Base-by-base conservation (phyloP, 2,329 filamentous ascomycete genomes). In the Mycosphaerelloides madeirae region DNA sequence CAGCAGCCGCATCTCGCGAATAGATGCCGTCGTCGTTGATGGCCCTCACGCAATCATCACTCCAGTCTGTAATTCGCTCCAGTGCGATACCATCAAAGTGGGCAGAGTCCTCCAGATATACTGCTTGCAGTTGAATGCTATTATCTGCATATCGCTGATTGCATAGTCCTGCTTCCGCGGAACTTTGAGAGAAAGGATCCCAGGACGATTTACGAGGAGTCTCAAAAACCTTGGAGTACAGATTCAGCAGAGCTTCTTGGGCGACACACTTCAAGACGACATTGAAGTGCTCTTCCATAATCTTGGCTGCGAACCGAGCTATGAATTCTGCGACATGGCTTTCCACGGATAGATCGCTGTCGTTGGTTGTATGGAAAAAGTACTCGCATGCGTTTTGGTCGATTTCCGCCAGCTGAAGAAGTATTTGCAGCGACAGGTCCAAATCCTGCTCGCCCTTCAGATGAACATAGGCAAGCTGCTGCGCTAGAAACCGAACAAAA, bases 1-100 rank as follows among this genome's bases (percentile, higher is more conserved):
- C 32, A 2, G 53, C 60, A 7, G 55, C 60, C 3, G 64, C 62
- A 32, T 61, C 53, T 7, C 59, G 52, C 6, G 56, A 55, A 36
- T 60, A 52, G 31, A 55, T 44, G 37, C 57, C 59, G 14, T 48
- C 28, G 11, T 54, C 60, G 19, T 48, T 34, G 16, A 59, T 31
- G 12, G 59, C 55, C 16, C 38, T 31, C 4, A 43, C 48, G 25
- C 50, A 49, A 15, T 46, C 48, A 15, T 41, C 33, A 1, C 41
- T 41, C 54, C 54, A 55, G 6, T 44, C 42, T 14, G 29, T 15
- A 2, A 50, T 12, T 3, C 42, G 35, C 19, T 29, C 12, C 15
- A 37, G 20, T 5, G 35, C 36, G 29, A 19, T 1, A n/a, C 38
- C 33, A 28, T 14, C 7, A 13, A 22, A 18, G 19, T 31, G 18